phyloP scores from a whole-genome alignment of 441 rosid species.

The Metrosideros polymorpha region DNA sequence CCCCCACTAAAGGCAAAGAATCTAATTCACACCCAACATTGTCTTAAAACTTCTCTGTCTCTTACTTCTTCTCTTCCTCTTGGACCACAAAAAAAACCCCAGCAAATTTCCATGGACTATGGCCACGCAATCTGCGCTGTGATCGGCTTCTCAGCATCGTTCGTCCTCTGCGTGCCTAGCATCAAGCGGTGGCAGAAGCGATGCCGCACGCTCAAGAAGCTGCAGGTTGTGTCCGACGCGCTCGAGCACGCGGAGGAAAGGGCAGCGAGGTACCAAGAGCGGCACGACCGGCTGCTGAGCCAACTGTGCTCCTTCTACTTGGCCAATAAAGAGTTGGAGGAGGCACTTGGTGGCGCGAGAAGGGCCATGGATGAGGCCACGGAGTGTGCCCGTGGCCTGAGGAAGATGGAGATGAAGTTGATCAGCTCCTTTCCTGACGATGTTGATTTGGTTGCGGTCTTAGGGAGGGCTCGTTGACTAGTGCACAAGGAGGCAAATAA shows the following conservation, averaged over 20 bases:
- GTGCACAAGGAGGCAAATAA: conserved; percentile 21
- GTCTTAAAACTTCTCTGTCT: background rate
- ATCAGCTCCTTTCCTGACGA: conserved; percentile 24
- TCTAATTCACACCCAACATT: background rate
- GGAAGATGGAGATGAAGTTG: conserved; percentile 39
- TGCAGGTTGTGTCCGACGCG: conserved; percentile 25
- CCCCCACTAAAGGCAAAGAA: background rate
- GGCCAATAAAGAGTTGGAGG: conserved; percentile 32
- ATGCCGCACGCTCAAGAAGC: background rate
- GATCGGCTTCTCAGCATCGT: background rate
- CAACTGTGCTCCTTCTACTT: conserved; percentile 32
- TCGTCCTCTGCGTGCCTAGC: background rate
- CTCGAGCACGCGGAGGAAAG: conserved; percentile 38
- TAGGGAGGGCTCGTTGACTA: background rate
- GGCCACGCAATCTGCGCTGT: background rate
- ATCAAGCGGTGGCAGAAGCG: background rate
- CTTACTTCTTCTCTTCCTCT: background rate
- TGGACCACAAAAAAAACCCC: background rate
- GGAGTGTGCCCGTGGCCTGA: conserved; percentile 28
- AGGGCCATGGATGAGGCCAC: conserved; percentile 35
- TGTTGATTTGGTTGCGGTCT: conserved; percentile 1
- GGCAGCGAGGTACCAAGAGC: conserved; percentile 28
- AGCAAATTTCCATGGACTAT: background rate
- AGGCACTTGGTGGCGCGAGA: conserved; percentile 30
- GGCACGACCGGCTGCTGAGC: conserved; percentile 35